Base-by-base conservation (phyloP, 2,329 filamentous ascomycete genomes). In the Penicillium corylophilum region DNA sequence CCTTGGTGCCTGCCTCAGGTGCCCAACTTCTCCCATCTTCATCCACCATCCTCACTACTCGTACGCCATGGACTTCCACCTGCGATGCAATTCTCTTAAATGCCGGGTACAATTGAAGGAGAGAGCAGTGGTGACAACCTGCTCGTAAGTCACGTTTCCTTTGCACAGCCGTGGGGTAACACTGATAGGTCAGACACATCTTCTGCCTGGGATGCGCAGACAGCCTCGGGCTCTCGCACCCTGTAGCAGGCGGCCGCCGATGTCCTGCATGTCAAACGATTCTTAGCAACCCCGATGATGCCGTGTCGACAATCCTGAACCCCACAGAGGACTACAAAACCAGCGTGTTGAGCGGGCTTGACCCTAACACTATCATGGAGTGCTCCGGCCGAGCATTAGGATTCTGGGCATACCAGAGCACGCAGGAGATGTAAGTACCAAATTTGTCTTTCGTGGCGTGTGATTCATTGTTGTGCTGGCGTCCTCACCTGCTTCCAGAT, bases 251-350 rank as follows among this genome's bases (percentile, higher is more conserved):
- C 26, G 73, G 80, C 51, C 77, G 81, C 38, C 74, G 74, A 1
- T 97, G 92, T 66, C 92, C 90, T 48, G 89, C 88, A 23, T 97
- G 93, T 66, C 77, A 82, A 29, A 81, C 83, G 2, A 78, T 79
- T 8, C 79, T 96, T 2, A 74, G 76, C 7, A 88, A 86, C 56
- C 84, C 84, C 0, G 88, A 95, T 61, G 90, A 95, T 73, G 88
- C 85, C 4, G 83, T 88, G 9, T 77, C 86, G 18, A 82, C 86
- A 1, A 80, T 84, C 26, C 78, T 96, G 36, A 88, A 86, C 54
- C 90, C 90, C 0, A 86, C 84, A 0, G 92, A 96, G 64, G 90
- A 95, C 59, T 95, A 94, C 77, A 95, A 95, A 71, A 90, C 89
- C 0, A 92, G 86, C 54, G 82, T 95, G 0, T 77, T 96, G 10